These are phyloP conservation scores for Diaporthe sp. DNA, from an alignment of 2,329 filamentous ascomycete genomes.

Conservation along the genomic window DNA sequence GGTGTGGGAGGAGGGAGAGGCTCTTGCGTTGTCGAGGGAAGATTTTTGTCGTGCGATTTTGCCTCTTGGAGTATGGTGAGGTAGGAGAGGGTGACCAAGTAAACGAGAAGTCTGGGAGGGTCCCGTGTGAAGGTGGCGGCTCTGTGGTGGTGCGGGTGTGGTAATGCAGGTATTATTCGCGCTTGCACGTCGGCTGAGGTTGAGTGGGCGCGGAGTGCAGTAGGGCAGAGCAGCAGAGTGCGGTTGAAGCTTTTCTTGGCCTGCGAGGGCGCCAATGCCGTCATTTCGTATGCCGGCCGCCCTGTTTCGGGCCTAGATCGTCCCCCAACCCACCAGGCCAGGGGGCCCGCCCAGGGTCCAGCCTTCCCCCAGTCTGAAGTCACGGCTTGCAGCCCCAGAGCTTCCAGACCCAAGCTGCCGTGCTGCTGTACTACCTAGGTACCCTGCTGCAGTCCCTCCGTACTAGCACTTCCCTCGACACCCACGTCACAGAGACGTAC, in stretches of 20 bases:
- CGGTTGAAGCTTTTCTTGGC: conserved; percentile 22
- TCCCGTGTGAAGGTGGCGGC: not conserved
- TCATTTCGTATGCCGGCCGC: conserved; percentile 27
- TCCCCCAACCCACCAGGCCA: conserved; percentile 4
- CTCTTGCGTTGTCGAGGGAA: not conserved
- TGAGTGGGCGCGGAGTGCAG: not conserved
- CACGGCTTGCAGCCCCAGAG: not conserved
- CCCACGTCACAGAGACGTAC: conserved; percentile 22
- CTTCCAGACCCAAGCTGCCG: not conserved
- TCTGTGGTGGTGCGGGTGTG: not conserved
- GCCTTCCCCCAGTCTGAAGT: not conserved
- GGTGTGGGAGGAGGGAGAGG: not conserved
- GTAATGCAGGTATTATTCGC: not conserved
- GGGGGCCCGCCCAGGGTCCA: conserved; percentile 19
- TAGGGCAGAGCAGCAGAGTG: not conserved
- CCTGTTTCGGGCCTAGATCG: conserved; percentile 28
- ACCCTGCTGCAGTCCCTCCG: no score
- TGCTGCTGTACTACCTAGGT: no score
- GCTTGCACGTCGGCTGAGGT: not conserved
- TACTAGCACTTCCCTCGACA: not conserved
- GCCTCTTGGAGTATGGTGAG: not conserved
- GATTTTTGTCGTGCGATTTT: not conserved
- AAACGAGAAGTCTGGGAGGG: no score
- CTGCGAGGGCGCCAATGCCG: conserved; percentile 28
- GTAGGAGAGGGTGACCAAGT: not conserved